phyloP scores from a whole-genome alignment of 202 grass and related monocot species.

The Schoenoplectus triqueter region DNA sequence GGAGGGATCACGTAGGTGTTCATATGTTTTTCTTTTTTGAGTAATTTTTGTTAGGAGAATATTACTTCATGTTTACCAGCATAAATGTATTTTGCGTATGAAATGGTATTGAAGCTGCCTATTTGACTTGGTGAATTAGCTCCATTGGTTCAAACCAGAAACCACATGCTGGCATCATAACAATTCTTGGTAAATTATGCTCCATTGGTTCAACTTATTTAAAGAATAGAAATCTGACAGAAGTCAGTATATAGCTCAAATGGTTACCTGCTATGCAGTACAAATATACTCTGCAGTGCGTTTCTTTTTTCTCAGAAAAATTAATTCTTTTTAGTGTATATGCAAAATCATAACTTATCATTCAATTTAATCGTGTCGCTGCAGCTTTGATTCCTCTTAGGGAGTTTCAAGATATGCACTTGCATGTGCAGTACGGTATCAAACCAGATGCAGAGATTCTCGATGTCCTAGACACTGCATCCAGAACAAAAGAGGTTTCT shows the following conservation, averaged over 20 bases:
- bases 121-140: neutral
- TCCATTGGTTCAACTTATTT: neutral
- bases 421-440: conserved; percentile 56
- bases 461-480: conserved; percentile 42
- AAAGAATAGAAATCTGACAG: neutral
- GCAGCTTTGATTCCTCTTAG: conserved; percentile 64
- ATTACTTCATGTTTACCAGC: neutral
- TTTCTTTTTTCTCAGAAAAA: neutral
- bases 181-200: neutral
- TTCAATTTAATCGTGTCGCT: conserved; percentile 10
- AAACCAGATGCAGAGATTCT: conserved; percentile 54
- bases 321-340: neutral
- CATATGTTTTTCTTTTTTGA: neutral
- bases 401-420: conserved; percentile 47
- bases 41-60: neutral
- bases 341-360: neutral
- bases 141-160: neutral
- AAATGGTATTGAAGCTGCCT: neutral
- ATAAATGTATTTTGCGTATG: neutral
- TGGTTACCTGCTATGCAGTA: too few relatives aligned
- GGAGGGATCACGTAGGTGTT: conserved; percentile 53
- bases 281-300: neutral
- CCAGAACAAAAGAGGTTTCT: conserved; percentile 41
- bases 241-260: too few relatives aligned
- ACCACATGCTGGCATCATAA: neutral